Base-by-base conservation (phyloP, 2,329 filamentous ascomycete genomes). In the Neofusicoccum sp. region DNA sequence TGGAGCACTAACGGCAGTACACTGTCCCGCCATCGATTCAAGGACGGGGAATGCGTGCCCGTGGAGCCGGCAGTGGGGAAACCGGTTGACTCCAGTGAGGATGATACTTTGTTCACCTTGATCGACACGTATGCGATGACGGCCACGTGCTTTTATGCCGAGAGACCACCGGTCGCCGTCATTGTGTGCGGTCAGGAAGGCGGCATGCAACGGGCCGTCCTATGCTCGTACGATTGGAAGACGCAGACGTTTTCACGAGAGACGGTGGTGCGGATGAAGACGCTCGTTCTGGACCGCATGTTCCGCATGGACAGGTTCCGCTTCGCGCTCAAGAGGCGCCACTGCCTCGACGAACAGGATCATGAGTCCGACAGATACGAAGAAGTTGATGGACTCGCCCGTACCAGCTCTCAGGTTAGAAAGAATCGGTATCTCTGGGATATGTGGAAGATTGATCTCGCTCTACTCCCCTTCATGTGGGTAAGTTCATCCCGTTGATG, bases 181-280 rank as follows among this genome's bases (percentile, higher is more conserved):
- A 62, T 79, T 14, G 47, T 76, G 0, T 72, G 70, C 44, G 76
- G 73, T 6, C 60, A 64, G 4, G 76, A 78, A 61, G 73, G 72
- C 2, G 75, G 75, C 0, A 73, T 76, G 72, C 74, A 77, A 43
- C 66, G 77, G 3, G 74, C 73, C 1, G 47, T 79, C 3, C 62
- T 75, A 11, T 77, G 75, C 62, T 77, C 74, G 0, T 79, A 78
- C 54, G 73, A 79, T 61, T 73, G 70, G 70, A 69, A 64, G 6
- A 69, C 67, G 6, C 63, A 69, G 24, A 75, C 71, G 1, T 61
- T 77, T 14, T 73, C 71, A 47, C 67, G 71, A 1, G 76, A 78
- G 62, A 73, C 70, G 6, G 76, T 78, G 5, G 54, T 78, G 33
- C 65, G 76, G 6, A 68, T 78, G 63, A 69, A 73, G n/a, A 73